These are phyloP conservation scores for Thalassiosira mediterranea DNA, from an alignment of 352 stramenopile genomes.

Conservation along the genomic window DNA sequence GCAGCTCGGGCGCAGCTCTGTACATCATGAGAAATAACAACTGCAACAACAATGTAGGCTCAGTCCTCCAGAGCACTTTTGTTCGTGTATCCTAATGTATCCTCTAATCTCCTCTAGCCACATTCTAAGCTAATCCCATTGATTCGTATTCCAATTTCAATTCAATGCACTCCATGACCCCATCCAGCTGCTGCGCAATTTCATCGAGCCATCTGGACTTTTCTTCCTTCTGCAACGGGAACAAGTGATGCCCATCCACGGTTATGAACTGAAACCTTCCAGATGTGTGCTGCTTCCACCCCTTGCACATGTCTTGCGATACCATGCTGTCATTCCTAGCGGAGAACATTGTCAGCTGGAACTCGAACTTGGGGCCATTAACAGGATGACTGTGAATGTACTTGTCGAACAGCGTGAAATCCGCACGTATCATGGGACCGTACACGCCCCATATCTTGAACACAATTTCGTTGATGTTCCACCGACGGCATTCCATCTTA, in stretches of 20 bases:
- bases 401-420: neutral
- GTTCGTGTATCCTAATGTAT: too few relatives aligned
- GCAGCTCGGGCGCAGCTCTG: too few relatives aligned
- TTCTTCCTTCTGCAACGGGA: neutral
- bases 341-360: neutral
- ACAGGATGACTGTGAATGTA: neutral
- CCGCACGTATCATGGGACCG: neutral
- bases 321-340: neutral
- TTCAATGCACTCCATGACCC: neutral
- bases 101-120: too few relatives aligned
- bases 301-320: neutral
- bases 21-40: too few relatives aligned
- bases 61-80: too few relatives aligned
- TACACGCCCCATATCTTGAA: neutral
- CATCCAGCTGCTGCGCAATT: neutral
- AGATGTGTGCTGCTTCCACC: neutral
- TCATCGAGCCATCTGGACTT: neutral
- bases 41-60: too few relatives aligned
- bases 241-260: neutral
- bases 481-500: neutral
- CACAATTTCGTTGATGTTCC: neutral
- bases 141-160: neutral
- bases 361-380: neutral
- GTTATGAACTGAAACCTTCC: neutral
- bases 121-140: too few relatives aligned